Evolutionary conservation across 352 stramenopile genomes (phyloP).

Genomic region (Phytophthora crassamura): DNA sequence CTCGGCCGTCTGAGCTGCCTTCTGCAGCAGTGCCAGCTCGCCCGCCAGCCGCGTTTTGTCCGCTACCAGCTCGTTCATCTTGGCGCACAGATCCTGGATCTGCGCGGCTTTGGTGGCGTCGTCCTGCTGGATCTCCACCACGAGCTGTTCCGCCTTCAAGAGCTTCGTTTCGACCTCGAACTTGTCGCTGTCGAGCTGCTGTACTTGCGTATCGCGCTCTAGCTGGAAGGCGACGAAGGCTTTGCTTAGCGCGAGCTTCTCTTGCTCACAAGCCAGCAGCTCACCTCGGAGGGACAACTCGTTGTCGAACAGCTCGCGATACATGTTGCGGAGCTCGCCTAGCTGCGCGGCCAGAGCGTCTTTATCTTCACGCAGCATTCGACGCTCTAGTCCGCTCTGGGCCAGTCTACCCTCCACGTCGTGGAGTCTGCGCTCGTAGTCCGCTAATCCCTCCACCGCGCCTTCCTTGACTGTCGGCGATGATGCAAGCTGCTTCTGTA

Average conservation of each 20-base stretch:
- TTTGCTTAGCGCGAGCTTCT: slow-evolving; percentile 74
- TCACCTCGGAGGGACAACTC: slow-evolving; percentile 67
- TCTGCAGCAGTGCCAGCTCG: slow-evolving; percentile 50
- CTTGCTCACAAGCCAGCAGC: slow-evolving; percentile 64
- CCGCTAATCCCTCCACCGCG: slow-evolving; percentile 1
- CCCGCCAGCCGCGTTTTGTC: slow-evolving; percentile 48
- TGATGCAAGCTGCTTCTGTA: slow-evolving; percentile 8
- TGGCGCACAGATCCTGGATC: slow-evolving; percentile 61
- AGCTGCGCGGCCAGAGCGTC: slow-evolving; percentile 46
- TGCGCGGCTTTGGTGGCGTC: slow-evolving; percentile 59
- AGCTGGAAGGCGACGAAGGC: slow-evolving; percentile 74
- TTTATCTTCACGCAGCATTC: slow-evolving; percentile 58
- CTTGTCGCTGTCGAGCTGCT: slow-evolving; percentile 64
- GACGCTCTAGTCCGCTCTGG: slow-evolving; percentile 50
- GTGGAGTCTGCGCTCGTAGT: slow-evolving; percentile 36
- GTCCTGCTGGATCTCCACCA: slow-evolving; percentile 70
- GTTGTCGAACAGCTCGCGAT: slow-evolving; percentile 67
- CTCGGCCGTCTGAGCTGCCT: slow-evolving; percentile 40
- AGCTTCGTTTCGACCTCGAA: slow-evolving; percentile 73
- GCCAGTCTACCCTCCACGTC: slow-evolving; percentile 51
- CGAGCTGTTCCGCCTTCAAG: slow-evolving; percentile 63
- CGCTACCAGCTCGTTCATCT: slow-evolving; percentile 60
- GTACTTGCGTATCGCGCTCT: slow-evolving; percentile 45
- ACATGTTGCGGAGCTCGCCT: slow-evolving; percentile 60
- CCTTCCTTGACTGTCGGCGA: background rate